Percentiles rank a stretch among this genome's conserved stretches.
These are phyloP conservation scores for Alloteropsis semialata DNA, from an alignment of 176 grass and related monocot genomes.

Conservation along the genomic window DNA sequence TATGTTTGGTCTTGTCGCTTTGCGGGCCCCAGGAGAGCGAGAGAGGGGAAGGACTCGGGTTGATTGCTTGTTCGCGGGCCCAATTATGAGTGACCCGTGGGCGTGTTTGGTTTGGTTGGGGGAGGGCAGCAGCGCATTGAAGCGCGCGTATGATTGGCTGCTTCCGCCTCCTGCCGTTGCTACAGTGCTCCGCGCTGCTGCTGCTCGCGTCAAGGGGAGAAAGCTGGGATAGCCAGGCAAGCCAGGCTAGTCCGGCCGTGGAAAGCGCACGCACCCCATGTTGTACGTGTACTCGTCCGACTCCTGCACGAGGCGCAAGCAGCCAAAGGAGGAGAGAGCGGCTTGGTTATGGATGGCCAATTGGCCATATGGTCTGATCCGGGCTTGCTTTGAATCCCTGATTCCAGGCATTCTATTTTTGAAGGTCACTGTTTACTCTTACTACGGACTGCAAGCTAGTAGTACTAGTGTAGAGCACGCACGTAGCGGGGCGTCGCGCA, in stretches of 20 bases:
- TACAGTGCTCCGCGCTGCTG: background rate
- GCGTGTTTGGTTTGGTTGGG: background rate
- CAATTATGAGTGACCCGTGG: constrained; percentile 3
- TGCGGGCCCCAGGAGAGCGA: background rate
- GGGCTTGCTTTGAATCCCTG: too few relatives aligned
- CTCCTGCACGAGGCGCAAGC: background rate
- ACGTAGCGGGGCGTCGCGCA: background rate
- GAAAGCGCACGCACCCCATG: constrained; percentile 17
- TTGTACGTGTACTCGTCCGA: background rate
- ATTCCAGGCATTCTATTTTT: background rate
- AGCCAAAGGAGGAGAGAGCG: background rate
- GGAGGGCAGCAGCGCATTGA: constrained; percentile 16
- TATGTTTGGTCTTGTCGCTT: constrained; percentile 39
- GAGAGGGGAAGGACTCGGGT: too few relatives aligned
- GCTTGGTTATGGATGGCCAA: too few relatives aligned
- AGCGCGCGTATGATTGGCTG: constrained; percentile 36
- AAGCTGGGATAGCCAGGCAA: background rate
- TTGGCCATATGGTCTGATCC: too few relatives aligned
- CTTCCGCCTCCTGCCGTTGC: background rate
- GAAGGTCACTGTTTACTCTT: background rate
- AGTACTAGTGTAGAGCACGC: too few relatives aligned
- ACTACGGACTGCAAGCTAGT: background rate
- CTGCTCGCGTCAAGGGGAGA: background rate
- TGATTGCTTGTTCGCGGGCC: constrained; percentile 29
- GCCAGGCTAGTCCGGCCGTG: background rate